Conservation (phyloP, 176 grass and related monocot genomes). For the Themeda triandra region DNA sequence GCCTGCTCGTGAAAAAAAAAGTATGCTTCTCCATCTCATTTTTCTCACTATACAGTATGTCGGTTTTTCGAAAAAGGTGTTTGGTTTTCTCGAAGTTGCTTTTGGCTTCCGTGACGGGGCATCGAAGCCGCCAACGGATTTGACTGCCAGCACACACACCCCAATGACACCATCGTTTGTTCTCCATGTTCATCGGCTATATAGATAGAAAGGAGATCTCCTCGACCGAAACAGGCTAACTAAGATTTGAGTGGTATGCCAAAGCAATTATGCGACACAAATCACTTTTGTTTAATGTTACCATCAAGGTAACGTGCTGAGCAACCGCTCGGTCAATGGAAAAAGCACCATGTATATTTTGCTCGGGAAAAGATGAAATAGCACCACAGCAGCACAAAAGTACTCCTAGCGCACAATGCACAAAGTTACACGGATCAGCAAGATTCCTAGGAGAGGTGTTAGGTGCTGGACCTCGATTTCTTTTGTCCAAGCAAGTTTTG, state of each 20-base stretch:
- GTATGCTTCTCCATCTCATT: no score
- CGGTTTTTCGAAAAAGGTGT: no score
- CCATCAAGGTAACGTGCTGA: background rate
- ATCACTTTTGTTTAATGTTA: background rate
- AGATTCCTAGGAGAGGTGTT: background rate
- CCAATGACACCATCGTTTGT: background rate
- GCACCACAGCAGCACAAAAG: background rate
- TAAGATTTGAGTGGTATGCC: background rate
- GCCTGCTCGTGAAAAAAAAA: no score
- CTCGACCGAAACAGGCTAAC: background rate
- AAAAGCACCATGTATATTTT: background rate
- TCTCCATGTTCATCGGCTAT: no score
- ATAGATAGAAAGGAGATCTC: no score
- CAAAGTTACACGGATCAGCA: background rate
- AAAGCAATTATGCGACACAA: background rate
- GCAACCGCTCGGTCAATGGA: background rate
- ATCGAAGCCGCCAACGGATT: background rate
- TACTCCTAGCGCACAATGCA: no score
- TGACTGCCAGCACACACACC: background rate
- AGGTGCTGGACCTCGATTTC: background rate
- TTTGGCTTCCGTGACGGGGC: background rate
- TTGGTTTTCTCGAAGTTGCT: no score
- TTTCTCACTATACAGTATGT: no score
- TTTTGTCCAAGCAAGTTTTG: background rate
- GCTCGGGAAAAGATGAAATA: background rate